Conservation (phyloP, 2,329 filamentous ascomycete species). For the Bipolaris oryzae region DNA sequence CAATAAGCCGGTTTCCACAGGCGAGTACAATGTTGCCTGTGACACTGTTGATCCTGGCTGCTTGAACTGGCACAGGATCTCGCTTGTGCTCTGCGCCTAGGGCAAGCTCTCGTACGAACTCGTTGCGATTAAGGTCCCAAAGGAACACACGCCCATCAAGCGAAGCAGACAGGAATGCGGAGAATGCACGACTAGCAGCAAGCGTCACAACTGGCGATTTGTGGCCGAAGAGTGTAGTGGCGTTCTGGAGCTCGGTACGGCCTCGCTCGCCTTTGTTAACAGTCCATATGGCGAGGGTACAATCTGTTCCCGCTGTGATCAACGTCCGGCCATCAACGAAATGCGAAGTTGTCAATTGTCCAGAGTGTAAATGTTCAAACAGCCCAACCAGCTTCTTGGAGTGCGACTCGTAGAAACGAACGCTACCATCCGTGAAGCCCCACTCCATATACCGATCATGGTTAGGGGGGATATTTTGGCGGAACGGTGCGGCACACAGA, state of each 20-base stretch:
- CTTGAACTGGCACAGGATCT: slow-evolving; percentile 58
- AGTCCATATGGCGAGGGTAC: slow-evolving; percentile 84
- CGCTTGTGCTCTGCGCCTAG: slow-evolving; percentile 34
- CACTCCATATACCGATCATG: slow-evolving; percentile 95
- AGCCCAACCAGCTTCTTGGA: slow-evolving; percentile 82
- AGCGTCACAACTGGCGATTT: slow-evolving; percentile 81
- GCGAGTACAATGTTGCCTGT: slow-evolving; percentile 89
- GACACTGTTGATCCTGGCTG: slow-evolving; percentile 85
- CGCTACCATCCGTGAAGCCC: slow-evolving; percentile 91
- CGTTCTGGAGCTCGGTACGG: slow-evolving; percentile 76
- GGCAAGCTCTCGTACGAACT: slow-evolving; percentile 79
- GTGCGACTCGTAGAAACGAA: slow-evolving; percentile 88
- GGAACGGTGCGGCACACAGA: slow-evolving; percentile 81
- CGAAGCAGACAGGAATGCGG: slow-evolving; percentile 82
- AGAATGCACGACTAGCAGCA: slow-evolving; percentile 85
- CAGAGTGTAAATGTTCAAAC: slow-evolving; percentile 92
- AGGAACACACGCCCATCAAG: slow-evolving; percentile 82
- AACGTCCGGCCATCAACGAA: slow-evolving; percentile 91
- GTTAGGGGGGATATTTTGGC: slow-evolving; percentile 81
- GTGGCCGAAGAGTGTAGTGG: slow-evolving; percentile 87
- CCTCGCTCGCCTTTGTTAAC: slow-evolving; percentile 67
- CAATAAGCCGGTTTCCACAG: slow-evolving; percentile 71
- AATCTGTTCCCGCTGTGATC: slow-evolving; percentile 90
- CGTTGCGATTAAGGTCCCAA: slow-evolving; percentile 92
- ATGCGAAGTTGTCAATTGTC: slow-evolving; percentile 80